Evolutionary conservation across 163 green algal species (phyloP).

Genomic region (Smithsoniella earleae): DNA sequence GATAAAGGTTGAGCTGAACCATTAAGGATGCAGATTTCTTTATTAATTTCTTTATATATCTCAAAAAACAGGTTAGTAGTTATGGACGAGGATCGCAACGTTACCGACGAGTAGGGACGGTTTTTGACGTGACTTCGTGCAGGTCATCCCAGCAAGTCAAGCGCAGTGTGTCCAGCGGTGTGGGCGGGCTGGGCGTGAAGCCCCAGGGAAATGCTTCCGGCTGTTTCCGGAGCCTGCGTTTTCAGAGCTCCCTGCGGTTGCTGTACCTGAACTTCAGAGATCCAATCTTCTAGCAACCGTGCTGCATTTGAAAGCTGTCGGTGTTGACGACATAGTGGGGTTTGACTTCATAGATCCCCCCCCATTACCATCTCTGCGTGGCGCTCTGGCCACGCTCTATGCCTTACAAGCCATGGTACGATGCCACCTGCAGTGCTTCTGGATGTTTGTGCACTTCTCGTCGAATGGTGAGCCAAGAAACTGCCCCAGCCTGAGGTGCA

Average conservation of each 20-base stretch:
- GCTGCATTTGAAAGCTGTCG: constrained; percentile 71
- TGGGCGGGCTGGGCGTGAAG: constrained; percentile 56
- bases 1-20: too few species aligned
- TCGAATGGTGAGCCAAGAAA: background rate
- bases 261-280: constrained; percentile 74
- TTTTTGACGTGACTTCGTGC: background rate
- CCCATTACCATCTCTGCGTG: constrained; percentile 43
- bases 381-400: background rate
- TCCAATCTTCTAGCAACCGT: constrained; percentile 61
- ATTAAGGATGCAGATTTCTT: too few species aligned
- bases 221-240: constrained; percentile 79
- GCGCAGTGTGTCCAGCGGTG: constrained; percentile 1
- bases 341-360: constrained; percentile 90
- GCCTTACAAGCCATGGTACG: background rate
- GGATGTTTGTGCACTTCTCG: background rate
- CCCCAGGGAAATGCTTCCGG: constrained; percentile 69
- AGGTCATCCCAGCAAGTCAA: background rate
- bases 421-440: background rate
- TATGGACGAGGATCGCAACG: too few species aligned
- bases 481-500: too few species aligned
- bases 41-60: too few species aligned
- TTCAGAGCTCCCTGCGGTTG: constrained; percentile 46
- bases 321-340: constrained; percentile 58
- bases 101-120: too few species aligned
- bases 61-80: too few species aligned